Conservation (phyloP, 306 rosid species). For the Canavalia ensiformis region DNA sequence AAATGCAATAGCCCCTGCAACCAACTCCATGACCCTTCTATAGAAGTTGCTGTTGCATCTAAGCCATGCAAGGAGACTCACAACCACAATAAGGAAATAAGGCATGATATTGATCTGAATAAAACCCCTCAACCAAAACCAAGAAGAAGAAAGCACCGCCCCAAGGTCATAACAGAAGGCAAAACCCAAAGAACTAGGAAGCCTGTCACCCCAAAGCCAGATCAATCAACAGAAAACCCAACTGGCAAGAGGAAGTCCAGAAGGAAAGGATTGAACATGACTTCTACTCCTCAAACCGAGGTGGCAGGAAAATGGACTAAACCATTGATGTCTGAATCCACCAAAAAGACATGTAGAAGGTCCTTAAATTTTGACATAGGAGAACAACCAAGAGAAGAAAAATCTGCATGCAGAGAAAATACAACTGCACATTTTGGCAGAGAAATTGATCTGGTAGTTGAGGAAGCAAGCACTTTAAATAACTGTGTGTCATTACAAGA, state of each 20-base stretch:
- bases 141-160: slow-evolving; percentile 81
- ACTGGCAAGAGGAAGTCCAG: slow-evolving; percentile 62
- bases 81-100: slow-evolving; percentile 53
- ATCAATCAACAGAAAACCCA: slow-evolving; percentile 53
- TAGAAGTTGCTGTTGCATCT: slow-evolving; percentile 52
- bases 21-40: slow-evolving; percentile 29
- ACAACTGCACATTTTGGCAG: slow-evolving; percentile 43
- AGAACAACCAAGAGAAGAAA: slow-evolving; percentile 53
- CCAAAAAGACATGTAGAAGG: slow-evolving; percentile 71
- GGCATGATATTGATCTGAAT: slow-evolving; percentile 56
- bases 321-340: slow-evolving; percentile 40
- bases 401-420: slow-evolving; percentile 46
- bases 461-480: slow-evolving; percentile 42
- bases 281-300: slow-evolving; percentile 53
- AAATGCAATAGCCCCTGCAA: slow-evolving; percentile 38
- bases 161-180: slow-evolving; percentile 85
- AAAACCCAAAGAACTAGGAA: slow-evolving; percentile 60
- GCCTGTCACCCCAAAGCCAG: slow-evolving; percentile 57
- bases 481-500: slow-evolving; percentile 40
- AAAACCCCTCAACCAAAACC: slow-evolving; percentile 61
- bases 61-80: slow-evolving; percentile 59
- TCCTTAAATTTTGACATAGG: slow-evolving; percentile 61
- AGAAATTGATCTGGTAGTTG: slow-evolving; percentile 39
- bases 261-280: slow-evolving; percentile 54
- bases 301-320: slow-evolving; percentile 39